Evolutionary conservation across 108 stramenopile species (phyloP), one percentile per base, ranked within the genome.

Genomic region (Fragilariopsis cylindrus): DNA sequence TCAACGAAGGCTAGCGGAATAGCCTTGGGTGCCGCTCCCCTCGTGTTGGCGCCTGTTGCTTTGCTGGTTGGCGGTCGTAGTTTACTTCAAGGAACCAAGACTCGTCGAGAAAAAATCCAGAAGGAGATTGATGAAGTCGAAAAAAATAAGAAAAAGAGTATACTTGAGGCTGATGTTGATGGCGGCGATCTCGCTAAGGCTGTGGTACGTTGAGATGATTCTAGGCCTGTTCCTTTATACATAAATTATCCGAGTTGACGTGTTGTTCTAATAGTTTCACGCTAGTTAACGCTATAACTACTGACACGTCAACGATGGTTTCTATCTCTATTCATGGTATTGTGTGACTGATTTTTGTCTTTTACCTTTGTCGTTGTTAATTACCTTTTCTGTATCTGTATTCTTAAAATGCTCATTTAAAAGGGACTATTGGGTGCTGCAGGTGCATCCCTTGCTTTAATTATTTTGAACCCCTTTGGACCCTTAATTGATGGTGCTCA

Each of bases 11-110:
- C 81, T 66, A 48, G 81, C 7, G 93, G 93, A 57, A 76, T 94
- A 58, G 93, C 90, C 21, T 77, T 94, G 45, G 93, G 93, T 67
- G 90, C 83, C 50, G 93, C 93, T 67, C 93, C 93, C 50, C 85
- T 94, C 43, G 6, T 91, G 15, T 77, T 85, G 39, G 87, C 81
- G 47, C 90, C 90, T 21, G 11, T 91, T 54, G 73, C 75, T 8
- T 85, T 85, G n/a, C 81, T 94, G 60, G 69, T 69, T 47, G 90
- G 85, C 67, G 90, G 87, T 50, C 80, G 93, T 30, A 68, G 76
- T 52, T 62, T 88, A 21, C 69, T 94, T 47, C 42, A 81, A 3
- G 84, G 81, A 40, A 94, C 93, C 39, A 64, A 66, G 60, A 81
- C 82, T 42, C 77, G 88, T 49, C 81, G 93, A 70, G 89, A 79